A percentile compares a stretch with the other conserved stretches of the same genome.
phyloP scores from a whole-genome alignment of 176 grass and related monocot species.

The Tillandsia leiboldiana region DNA sequence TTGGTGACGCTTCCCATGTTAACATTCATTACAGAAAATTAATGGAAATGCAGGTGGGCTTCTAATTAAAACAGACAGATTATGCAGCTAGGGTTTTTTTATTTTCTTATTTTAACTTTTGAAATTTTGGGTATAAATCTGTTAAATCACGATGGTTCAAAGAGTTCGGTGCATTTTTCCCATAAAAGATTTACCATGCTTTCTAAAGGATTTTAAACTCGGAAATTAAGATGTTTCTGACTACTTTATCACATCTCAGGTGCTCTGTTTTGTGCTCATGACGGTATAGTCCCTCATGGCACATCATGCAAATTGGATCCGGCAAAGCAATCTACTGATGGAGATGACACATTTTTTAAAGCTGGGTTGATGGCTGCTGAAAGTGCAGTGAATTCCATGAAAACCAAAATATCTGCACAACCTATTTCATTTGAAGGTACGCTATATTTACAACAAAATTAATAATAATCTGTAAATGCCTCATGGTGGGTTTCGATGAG shows the following conservation, averaged over 20 bases:
- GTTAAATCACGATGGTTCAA: too few species aligned
- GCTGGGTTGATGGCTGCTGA: constrained; percentile 47
- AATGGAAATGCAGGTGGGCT: too few species aligned
- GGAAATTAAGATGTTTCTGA: constrained; percentile 2
- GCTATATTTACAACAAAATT: constrained; percentile 3
- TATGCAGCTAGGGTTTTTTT: neutral
- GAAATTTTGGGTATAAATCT: neutral
- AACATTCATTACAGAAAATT: too few species aligned
- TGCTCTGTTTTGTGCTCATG: constrained; percentile 46
- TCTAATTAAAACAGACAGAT: too few species aligned
- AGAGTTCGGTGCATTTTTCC: too few species aligned
- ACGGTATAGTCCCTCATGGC: constrained; percentile 26
- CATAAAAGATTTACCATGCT: too few species aligned
- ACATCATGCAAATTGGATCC: constrained; percentile 19
- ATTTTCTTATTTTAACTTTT: constrained; percentile 1
- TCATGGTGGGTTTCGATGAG: neutral
- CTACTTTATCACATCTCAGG: constrained; percentile 36
- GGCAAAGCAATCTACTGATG: constrained; percentile 20
- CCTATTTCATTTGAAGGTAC: constrained; percentile 29
- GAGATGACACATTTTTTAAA: constrained; percentile 32
- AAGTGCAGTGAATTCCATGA: constrained; percentile 45
- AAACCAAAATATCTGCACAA: constrained; percentile 27
- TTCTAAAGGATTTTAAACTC: too few species aligned
- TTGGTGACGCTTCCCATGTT: too few species aligned
- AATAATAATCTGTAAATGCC: too few species aligned